These are phyloP conservation scores for Acer saccharum DNA, from an alignment of 345 rosid genomes.

Conservation along the genomic window DNA sequence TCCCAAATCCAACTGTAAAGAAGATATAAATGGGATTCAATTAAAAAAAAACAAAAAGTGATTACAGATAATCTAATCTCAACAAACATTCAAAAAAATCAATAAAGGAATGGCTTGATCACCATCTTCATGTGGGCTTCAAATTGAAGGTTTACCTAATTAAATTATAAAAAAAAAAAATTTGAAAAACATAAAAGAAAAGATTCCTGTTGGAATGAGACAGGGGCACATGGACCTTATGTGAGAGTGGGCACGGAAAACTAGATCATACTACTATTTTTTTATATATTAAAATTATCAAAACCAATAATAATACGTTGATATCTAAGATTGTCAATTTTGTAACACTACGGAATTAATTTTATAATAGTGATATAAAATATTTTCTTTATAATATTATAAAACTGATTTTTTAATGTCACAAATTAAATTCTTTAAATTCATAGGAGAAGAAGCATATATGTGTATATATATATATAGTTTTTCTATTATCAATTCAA, in stretches of 20 bases:
- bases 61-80: constrained; percentile 6
- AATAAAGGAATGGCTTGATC: not conserved
- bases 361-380: too few species aligned
- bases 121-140: constrained; percentile 8
- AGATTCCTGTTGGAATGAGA: constrained; percentile 38
- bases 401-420: too few species aligned
- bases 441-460: too few species aligned
- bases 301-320: too few species aligned
- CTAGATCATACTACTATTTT: constrained; percentile 8
- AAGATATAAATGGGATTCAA: not conserved
- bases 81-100: not conserved
- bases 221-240: constrained; percentile 42
- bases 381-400: too few species aligned
- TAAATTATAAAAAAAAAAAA: not conserved
- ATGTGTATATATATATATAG: too few species aligned
- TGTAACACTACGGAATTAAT: too few species aligned
- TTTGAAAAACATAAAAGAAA: constrained; percentile 20
- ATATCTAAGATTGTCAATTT: too few species aligned
- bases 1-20: constrained; percentile 15
- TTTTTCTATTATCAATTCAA: too few species aligned
- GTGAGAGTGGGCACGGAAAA: constrained; percentile 45
- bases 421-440: too few species aligned
- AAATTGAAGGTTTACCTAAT: constrained; percentile 34
- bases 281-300: not conserved
- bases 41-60: not conserved